These are phyloP conservation scores for Przewalskia tangutica DNA, from an alignment of 257 asterid genomes.

Conservation along the genomic window DNA sequence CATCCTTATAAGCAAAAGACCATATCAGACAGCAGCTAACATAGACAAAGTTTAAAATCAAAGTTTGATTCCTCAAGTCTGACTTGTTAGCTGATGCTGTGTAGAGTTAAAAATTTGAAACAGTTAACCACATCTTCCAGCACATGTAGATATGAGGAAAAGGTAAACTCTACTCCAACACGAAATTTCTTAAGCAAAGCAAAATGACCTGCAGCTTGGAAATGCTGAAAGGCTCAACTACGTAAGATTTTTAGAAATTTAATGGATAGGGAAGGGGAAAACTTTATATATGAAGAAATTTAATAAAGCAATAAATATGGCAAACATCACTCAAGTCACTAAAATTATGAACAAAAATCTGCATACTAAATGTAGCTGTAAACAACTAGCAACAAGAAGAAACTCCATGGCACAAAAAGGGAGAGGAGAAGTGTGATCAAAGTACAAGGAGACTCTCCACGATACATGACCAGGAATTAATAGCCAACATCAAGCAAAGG, in stretches of 20 bases:
- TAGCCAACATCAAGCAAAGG: not conserved
- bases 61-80: not conserved
- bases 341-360: not conserved
- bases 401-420: not conserved
- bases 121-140: not conserved
- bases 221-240: not conserved
- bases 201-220: not conserved
- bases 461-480: not conserved
- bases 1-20: not conserved
- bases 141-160: not conserved
- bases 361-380: not conserved
- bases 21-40: not conserved
- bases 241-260: not conserved
- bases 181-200: not conserved
- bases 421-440: not conserved
- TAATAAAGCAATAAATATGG: not conserved
- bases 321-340: not conserved
- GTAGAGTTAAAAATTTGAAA: not conserved
- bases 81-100: not conserved
- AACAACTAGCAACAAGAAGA: not conserved
- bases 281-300: not conserved
- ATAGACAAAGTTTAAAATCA: not conserved
- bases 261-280: not conserved
- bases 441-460: not conserved
- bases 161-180: not conserved